Conservation (phyloP, 1,284 basidiomycete species). For the Neolentinus lepideus region DNA sequence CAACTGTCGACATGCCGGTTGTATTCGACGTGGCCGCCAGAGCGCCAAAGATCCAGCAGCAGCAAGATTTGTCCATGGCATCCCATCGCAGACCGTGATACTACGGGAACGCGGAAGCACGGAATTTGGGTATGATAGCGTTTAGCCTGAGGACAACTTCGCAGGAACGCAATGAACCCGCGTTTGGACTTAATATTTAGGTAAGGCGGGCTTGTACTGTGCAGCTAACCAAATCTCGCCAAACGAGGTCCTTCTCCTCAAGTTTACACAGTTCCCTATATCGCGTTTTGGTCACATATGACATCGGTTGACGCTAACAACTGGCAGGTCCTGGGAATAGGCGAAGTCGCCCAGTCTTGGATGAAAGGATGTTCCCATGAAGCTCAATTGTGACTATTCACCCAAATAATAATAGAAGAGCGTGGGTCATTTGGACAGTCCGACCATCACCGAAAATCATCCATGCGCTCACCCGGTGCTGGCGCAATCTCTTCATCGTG, state of each 20-base stretch:
- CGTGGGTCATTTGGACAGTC: not conserved
- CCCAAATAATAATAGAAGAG: not conserved
- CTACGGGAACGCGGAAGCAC: not conserved
- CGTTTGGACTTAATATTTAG: not conserved
- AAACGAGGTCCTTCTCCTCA: not conserved
- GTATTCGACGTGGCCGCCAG: not conserved
- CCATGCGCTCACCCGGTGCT: too few relatives aligned
- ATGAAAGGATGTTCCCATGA: not conserved
- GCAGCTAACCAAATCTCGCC: not conserved
- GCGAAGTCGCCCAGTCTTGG: not conserved
- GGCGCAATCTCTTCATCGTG: too few relatives aligned
- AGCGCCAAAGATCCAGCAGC: not conserved
- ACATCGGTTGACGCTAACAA: not conserved
- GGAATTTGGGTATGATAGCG: not conserved
- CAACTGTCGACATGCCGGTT: not conserved
- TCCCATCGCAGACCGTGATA: not conserved
- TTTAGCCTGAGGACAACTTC: not conserved
- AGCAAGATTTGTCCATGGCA: not conserved
- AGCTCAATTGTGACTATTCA: not conserved
- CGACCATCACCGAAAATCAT: not conserved
- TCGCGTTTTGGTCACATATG: not conserved
- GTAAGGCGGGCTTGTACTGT: not conserved
- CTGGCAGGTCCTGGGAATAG: not conserved
- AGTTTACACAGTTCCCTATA: not conserved
- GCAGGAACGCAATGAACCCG: not conserved